phyloP scores from a whole-genome alignment of 176 grass and related monocot genomes.

The Areca catechu region DNA sequence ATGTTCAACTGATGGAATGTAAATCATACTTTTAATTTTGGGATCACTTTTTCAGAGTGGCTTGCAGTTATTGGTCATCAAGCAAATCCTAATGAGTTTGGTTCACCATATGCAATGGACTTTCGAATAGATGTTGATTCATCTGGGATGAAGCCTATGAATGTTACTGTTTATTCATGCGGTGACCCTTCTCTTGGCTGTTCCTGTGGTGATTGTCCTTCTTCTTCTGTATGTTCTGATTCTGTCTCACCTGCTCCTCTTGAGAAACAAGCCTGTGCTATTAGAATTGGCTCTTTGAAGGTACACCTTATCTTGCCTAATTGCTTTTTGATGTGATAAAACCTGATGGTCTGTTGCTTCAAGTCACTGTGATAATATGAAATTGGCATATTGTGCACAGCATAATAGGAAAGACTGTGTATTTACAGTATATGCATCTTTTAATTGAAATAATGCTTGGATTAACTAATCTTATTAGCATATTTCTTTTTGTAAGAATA shows the following conservation, averaged over 20 bases:
- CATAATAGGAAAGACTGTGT: too few species aligned
- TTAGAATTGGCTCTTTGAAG: constrained; percentile 83
- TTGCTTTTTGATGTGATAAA: not conserved
- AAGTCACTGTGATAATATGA: too few species aligned
- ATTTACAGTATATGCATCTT: too few species aligned
- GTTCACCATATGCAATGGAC: constrained; percentile 78
- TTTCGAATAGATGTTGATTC: constrained; percentile 51
- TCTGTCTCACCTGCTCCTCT: constrained; percentile 29
- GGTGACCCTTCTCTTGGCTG: constrained; percentile 86
- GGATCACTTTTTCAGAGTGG: constrained; percentile 62
- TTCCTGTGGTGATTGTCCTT: constrained; percentile 97
- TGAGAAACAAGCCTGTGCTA: constrained; percentile 42
- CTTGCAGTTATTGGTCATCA: constrained; percentile 70
- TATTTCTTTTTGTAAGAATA: too few species aligned
- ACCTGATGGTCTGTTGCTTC: not conserved
- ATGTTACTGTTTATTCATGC: constrained; percentile 88
- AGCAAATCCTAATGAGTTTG: constrained; percentile 43
- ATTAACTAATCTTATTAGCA: too few species aligned
- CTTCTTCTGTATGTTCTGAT: constrained; percentile 55
- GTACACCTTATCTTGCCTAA: constrained; percentile 25
- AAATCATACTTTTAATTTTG: too few species aligned
- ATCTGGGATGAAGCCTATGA: constrained; percentile 66
- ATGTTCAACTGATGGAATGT: too few species aligned
- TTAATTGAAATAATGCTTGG: too few species aligned
- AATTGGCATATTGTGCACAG: too few species aligned